Evolutionary conservation across 805 yeast species (phyloP).

Genomic region (Starmerella vaccinii): DNA sequence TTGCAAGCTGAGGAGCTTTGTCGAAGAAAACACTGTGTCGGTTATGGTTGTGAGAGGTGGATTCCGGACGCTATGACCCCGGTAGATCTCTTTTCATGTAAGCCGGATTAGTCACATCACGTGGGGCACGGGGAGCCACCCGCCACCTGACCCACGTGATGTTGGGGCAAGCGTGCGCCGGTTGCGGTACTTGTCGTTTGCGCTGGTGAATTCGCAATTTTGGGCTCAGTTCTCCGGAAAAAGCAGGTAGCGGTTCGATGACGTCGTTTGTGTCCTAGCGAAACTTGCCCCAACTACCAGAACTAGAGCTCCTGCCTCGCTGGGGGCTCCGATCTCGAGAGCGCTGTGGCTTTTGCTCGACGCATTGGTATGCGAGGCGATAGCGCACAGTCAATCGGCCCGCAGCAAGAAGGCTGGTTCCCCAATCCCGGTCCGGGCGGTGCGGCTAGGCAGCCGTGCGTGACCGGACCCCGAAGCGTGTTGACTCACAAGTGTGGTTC

Average conservation of each 20-base stretch:
- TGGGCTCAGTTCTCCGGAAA: no score
- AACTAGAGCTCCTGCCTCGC: no score
- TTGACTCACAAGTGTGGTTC: no score
- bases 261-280: no score
- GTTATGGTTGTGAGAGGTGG: neutral
- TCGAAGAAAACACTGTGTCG: neutral
- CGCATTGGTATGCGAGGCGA: slow-evolving; percentile 6
- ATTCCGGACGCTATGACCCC: neutral
- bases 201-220: neutral
- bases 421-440: no score
- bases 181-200: neutral
- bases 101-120: neutral
- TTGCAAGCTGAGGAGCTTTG: neutral
- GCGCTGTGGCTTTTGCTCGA: slow-evolving; percentile 4
- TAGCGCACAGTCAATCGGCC: neutral
- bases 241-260: no score
- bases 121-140: neutral
- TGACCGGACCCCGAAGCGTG: no score
- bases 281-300: no score
- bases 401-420: slow-evolving; percentile 2
- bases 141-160: neutral
- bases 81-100: neutral
- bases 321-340: neutral
- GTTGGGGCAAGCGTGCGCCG: neutral
- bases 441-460: no score